Base-by-base conservation (phyloP, 148 eudicot genomes). In the Camellia lanceoleosa region DNA sequence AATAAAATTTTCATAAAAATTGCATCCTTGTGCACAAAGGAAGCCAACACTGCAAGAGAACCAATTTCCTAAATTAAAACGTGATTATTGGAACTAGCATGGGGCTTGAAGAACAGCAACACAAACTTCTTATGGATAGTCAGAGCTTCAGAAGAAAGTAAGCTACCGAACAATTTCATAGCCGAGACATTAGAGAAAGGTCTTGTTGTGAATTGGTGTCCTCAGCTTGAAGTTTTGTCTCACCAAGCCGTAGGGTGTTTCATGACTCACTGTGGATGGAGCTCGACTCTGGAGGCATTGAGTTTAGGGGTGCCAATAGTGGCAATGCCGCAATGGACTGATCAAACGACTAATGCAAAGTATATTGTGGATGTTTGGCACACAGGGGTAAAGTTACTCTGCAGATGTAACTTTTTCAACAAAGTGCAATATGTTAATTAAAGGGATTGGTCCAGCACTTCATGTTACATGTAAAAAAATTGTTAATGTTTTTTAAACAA, bases 191-290 rank as follows among this genome's bases (percentile, higher is more conserved):
- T 55, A 0, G 67, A 43, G 49, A 78, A 69, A 69, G 81, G 81
- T 61, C 23, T 55, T n/a, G 41, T 78, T 0, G 81, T 69, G 66
- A 78, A 42, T 38, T 78, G 81, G 81, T 54, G 75, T 20, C 74
- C 81, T 0, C 81, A 78, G 19, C 74, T 78, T 12, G 61, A 78
- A 3, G 75, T 78, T 15, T 1, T 78, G 38, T 78, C 81, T 44
- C 61, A 69, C 62, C 38, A 19, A 44, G 46, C 81, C 0, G 72
- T 69, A 63, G 81, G 81, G 19, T 78, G 81, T 30, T 89, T 91
- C n/a, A 4, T 88, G 49, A 84, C 86, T 12, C 94, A 91, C 54
- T 84, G 92, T 64, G 92, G 92, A 7, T 87, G 90, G 90, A 91
- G 89, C 77, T 91, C 90, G 23, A 84, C 88, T 0, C 43, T 89